Percentiles rank a stretch among this genome's conserved stretches.
phyloP scores from a whole-genome alignment of 2,329 filamentous ascomycete genomes.

The Malbranchea zuffiana region DNA sequence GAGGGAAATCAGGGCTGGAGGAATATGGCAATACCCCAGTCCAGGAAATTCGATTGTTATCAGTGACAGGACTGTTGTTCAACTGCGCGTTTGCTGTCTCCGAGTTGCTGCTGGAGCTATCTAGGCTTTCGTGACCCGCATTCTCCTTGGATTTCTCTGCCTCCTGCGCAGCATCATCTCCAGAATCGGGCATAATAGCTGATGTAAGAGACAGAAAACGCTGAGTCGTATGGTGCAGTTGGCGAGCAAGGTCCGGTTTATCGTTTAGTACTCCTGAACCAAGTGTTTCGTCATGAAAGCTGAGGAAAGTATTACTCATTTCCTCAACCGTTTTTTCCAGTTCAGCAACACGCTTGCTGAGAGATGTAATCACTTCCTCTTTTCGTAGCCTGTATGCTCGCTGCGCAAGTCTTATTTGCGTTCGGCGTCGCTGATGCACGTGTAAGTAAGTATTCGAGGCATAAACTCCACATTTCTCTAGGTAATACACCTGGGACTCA shows the following conservation, averaged over 20 bases:
- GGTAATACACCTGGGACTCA: conserved; percentile 38
- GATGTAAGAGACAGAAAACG: conserved; percentile 48
- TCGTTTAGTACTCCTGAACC: conserved; percentile 47
- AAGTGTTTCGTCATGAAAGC: conserved; percentile 53
- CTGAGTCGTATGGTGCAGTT: conserved; percentile 48
- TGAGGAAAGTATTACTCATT: conserved; percentile 61
- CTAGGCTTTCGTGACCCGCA: not conserved
- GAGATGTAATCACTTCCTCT: conserved; percentile 63
- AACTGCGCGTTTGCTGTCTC: not conserved
- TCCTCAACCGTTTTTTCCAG: conserved; percentile 58
- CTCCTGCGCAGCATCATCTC: conserved; percentile 20
- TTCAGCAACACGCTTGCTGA: conserved; percentile 59
- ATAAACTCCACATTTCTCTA: not conserved
- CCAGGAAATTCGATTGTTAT: not conserved
- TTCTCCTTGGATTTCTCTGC: not conserved
- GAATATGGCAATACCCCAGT: not conserved
- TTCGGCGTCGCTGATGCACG: conserved; percentile 56
- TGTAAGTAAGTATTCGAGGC: conserved; percentile 8
- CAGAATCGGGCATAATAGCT: conserved; percentile 30
- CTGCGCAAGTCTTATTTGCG: conserved; percentile 77
- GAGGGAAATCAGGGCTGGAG: not conserved
- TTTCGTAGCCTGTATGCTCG: conserved; percentile 75
- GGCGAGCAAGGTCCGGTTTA: conserved; percentile 46
- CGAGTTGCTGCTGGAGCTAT: not conserved
- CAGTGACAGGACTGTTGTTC: not conserved